Conservation (phyloP, 306 rosid species). For the Canavalia gladiata region DNA sequence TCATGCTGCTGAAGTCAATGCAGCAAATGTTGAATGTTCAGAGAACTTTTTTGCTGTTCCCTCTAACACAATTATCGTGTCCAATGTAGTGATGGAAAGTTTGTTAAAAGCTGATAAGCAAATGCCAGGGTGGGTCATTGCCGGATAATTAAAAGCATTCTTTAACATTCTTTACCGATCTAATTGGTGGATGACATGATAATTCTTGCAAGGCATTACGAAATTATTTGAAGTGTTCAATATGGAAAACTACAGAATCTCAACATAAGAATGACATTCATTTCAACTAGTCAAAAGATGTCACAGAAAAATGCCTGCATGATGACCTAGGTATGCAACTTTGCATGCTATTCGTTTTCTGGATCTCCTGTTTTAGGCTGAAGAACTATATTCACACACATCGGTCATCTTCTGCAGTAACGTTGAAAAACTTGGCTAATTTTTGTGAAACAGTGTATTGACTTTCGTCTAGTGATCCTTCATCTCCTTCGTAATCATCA, state of each 20-base stretch:
- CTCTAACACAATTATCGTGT: not conserved
- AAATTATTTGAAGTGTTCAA: not conserved
- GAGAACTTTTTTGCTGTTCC: not conserved
- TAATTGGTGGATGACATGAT: not conserved
- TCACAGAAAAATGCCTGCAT: not conserved
- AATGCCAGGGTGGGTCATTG: not conserved
- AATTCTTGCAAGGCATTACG: not conserved
- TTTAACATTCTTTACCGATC: not conserved
- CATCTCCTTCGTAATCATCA: conserved; percentile 50
- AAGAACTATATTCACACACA: not conserved
- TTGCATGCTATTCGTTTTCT: not conserved
- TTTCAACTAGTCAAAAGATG: not conserved
- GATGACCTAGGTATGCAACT: not conserved
- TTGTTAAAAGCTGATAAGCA: conserved; percentile 5
- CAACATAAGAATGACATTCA: not conserved
- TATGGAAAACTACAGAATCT: not conserved
- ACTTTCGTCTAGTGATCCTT: conserved; percentile 39
- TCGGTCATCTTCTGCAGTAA: not conserved
- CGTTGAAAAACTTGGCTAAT: conserved; percentile 46
- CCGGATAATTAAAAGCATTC: not conserved
- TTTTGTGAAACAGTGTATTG: conserved; percentile 43
- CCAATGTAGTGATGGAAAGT: not conserved
- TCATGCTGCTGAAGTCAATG: not conserved
- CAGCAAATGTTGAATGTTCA: not conserved
- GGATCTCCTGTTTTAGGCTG: conserved; percentile 1